Percentiles rank a stretch among this genome's conserved stretches.
Evolutionary conservation across 768 basidiomycete species (phyloP).

Genomic region (Scleroderma bovista): DNA sequence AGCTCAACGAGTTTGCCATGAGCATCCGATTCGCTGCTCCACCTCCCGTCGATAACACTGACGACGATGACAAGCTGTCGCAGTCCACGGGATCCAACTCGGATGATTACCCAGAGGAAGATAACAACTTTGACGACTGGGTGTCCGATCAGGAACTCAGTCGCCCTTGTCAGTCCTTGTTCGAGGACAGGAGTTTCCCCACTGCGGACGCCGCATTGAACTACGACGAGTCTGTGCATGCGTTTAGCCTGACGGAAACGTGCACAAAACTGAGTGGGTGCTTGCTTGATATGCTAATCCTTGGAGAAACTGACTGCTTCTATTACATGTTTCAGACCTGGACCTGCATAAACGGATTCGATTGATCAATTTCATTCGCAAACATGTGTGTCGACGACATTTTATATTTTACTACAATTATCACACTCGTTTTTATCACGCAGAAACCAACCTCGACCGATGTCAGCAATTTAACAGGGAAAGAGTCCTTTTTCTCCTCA

Average conservation of each 20-base stretch:
- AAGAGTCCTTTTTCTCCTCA: slow-evolving; percentile 58
- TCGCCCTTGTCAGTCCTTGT: slow-evolving; percentile 63
- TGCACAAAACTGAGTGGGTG: slow-evolving; percentile 52
- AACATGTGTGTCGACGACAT: slow-evolving; percentile 41
- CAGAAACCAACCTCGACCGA: slow-evolving; percentile 51
- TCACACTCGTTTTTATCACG: slow-evolving; percentile 3
- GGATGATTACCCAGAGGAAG: slow-evolving; percentile 31
- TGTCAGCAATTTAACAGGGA: slow-evolving; percentile 44
- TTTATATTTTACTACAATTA: neutral
- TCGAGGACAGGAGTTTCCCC: slow-evolving; percentile 59
- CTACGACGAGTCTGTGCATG: slow-evolving; percentile 56
- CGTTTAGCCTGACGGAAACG: slow-evolving; percentile 54
- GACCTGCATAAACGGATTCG: slow-evolving; percentile 79
- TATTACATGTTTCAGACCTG: slow-evolving; percentile 40
- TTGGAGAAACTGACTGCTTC: neutral
- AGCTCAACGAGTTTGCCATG: slow-evolving; percentile 13
- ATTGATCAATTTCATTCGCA: slow-evolving; percentile 83
- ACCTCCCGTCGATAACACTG: slow-evolving; percentile 2
- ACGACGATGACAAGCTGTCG: slow-evolving; percentile 6
- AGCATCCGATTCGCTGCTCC: slow-evolving; percentile 24
- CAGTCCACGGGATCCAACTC: slow-evolving; percentile 19
- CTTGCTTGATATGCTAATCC: neutral
- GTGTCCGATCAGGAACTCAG: slow-evolving; percentile 56
- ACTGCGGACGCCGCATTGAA: slow-evolving; percentile 53
- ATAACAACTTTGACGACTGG: slow-evolving; percentile 79